Evolutionary conservation across 2,329 filamentous ascomycete species (phyloP).

Genomic region (Ophiocordyceps camponoti-saundersi): DNA sequence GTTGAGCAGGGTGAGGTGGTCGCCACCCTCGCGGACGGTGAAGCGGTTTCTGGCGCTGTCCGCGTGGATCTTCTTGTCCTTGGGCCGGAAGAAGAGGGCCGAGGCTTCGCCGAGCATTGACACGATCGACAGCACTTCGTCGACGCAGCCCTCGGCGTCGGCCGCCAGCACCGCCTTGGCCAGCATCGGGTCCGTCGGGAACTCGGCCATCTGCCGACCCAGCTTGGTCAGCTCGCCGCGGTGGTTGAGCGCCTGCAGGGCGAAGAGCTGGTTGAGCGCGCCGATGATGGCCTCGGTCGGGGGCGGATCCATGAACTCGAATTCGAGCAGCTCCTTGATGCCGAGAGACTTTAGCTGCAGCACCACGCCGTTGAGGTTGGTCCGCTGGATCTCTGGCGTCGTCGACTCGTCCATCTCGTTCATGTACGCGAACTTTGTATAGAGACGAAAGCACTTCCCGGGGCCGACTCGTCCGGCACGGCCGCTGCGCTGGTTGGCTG

Average conservation of each 20-base stretch:
- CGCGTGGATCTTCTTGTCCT: conserved; percentile 93
- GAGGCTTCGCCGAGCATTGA: conserved; percentile 83
- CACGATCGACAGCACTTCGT: conserved; percentile 86
- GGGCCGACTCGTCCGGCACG: conserved; percentile 83
- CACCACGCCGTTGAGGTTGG: conserved; percentile 71
- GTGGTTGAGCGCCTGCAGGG: conserved; percentile 75
- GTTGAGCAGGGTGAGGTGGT: conserved; percentile 76
- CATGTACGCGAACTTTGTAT: conserved; percentile 86
- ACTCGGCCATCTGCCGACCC: conserved; percentile 87
- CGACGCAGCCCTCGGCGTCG: conserved; percentile 79
- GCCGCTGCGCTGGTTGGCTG: conserved; percentile 82
- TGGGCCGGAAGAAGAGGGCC: conserved; percentile 82
- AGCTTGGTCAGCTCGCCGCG: conserved; percentile 79
- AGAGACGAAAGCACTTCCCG: conserved; percentile 84
- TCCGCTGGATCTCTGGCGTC: conserved; percentile 82
- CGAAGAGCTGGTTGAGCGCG: conserved; percentile 80
- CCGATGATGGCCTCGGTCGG: conserved; percentile 79
- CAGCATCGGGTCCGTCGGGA: conserved; percentile 83
- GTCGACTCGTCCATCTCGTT: conserved; percentile 90
- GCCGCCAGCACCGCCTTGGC: conserved; percentile 79
- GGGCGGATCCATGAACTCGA: conserved; percentile 92
- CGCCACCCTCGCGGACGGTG: conserved; percentile 77
- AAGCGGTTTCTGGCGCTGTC: conserved; percentile 82
- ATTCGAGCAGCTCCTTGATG: conserved; percentile 82
- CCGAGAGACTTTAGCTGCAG: conserved; percentile 77